phyloP scores from a whole-genome alignment of 331 rosid genomes.

The Arachis monticola region DNA sequence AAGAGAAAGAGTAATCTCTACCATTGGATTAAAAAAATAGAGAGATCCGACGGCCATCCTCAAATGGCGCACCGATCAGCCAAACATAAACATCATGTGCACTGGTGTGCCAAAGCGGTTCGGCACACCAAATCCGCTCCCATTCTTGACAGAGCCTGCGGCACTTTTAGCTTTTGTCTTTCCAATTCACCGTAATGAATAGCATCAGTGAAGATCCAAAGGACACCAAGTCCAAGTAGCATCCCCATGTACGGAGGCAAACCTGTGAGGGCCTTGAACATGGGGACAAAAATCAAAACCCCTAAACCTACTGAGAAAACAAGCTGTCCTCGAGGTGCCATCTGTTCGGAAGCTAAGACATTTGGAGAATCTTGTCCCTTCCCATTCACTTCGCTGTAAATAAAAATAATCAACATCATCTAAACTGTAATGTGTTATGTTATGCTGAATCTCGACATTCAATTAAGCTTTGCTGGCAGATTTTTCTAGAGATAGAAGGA shows the following conservation, averaged over 20 bases:
- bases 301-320: slow-evolving; percentile 89
- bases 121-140: not conserved
- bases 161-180: slow-evolving; percentile 88
- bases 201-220: slow-evolving; percentile 98
- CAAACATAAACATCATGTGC: too few relatives aligned
- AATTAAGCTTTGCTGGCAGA: slow-evolving; percentile 25
- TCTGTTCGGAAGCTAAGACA: slow-evolving; percentile 83
- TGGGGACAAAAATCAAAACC: slow-evolving; percentile 86
- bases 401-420: slow-evolving; percentile 39
- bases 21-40: too few relatives aligned
- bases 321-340: slow-evolving; percentile 95
- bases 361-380: slow-evolving; percentile 58
- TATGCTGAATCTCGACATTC: slow-evolving; percentile 24
- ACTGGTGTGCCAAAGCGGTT: too few relatives aligned
- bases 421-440: slow-evolving; percentile 22
- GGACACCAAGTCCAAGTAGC: slow-evolving; percentile 91
- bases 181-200: slow-evolving; percentile 95
- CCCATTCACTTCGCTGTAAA: slow-evolving; percentile 82
- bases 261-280: slow-evolving; percentile 89
- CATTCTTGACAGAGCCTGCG: slow-evolving; percentile 91
- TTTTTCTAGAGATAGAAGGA: slow-evolving; percentile 30
- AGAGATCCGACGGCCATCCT: too few relatives aligned
- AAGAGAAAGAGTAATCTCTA: too few relatives aligned
- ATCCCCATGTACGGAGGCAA: slow-evolving; percentile 97
- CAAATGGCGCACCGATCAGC: too few relatives aligned